These are phyloP conservation scores for Penicillium corylophilum DNA, from an alignment of 2,329 filamentous ascomycete genomes.

Conservation along the genomic window DNA sequence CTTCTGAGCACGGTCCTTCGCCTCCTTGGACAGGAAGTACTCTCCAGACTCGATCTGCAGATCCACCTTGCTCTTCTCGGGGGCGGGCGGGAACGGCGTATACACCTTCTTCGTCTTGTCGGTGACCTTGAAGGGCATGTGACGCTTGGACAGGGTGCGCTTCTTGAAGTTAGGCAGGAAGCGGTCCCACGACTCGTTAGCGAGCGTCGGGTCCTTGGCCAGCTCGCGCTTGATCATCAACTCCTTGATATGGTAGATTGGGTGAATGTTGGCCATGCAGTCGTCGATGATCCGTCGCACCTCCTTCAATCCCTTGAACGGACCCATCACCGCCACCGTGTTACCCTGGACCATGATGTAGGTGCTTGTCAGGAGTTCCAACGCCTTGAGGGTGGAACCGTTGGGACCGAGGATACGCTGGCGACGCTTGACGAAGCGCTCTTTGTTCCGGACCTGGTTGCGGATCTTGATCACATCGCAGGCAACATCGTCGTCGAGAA, in stretches of 20 bases:
- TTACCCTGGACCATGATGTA: conserved; percentile 97
- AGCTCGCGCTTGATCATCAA: conserved; percentile 92
- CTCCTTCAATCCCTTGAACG: conserved; percentile 90
- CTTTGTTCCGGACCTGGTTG: conserved; percentile 86
- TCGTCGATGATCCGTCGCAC: conserved; percentile 86
- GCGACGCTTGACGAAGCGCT: conserved; percentile 89
- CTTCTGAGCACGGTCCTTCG: conserved; percentile 78
- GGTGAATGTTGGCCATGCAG: conserved; percentile 93
- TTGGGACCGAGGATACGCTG: conserved; percentile 90
- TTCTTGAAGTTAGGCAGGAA: conserved; percentile 98
- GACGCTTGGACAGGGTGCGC: conserved; percentile 79
- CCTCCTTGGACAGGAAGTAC: conserved; percentile 91
- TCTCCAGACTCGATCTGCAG: conserved; percentile 96
- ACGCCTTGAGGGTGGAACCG: conserved; percentile 87
- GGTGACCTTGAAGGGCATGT: conserved; percentile 77
- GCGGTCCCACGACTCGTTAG: conserved; percentile 87
- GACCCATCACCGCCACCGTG: conserved; percentile 88
- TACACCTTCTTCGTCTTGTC: conserved; percentile 94
- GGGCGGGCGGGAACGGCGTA: conserved; percentile 93
- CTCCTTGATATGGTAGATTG: conserved; percentile 91
- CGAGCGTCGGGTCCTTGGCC: conserved; percentile 82
- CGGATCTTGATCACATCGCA: conserved; percentile 97
- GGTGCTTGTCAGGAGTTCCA: conserved; percentile 85
- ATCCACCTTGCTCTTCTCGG: conserved; percentile 99
- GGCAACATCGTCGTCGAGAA: conserved; percentile 85